These are phyloP conservation scores for Puya raimondii DNA, from an alignment of 176 grass and related monocot genomes.

Conservation along the genomic window DNA sequence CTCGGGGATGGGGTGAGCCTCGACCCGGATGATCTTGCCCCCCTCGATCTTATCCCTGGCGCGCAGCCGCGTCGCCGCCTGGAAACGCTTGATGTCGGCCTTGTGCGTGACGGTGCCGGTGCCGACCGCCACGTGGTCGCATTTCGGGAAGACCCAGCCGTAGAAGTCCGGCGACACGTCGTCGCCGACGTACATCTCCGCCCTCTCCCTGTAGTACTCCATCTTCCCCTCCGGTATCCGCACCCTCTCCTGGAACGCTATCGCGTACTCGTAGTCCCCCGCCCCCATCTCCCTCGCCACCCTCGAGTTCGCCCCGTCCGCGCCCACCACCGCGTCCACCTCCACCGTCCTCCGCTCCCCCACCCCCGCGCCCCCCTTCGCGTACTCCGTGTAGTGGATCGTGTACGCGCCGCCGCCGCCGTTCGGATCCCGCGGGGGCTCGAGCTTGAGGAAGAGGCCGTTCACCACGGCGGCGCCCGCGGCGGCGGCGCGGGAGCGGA, in stretches of 20 bases:
- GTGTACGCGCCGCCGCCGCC: constrained; percentile 45
- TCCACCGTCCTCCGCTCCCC: constrained; percentile 60
- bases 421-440: constrained; percentile 48
- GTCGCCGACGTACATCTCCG: constrained; percentile 98
- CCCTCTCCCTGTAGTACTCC: constrained; percentile 90
- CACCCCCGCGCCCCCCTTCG: constrained; percentile 32
- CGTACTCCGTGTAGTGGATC: constrained; percentile 81
- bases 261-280: constrained; percentile 93
- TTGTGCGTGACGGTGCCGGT: constrained; percentile 97
- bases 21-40: constrained; percentile 86
- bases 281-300: constrained; percentile 95
- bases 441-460: constrained; percentile 80
- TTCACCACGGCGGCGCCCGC: constrained; percentile 76
- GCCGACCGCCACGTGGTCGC: constrained; percentile 93
- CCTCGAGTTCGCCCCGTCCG: constrained; percentile 91
- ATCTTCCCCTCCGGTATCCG: constrained; percentile 85
- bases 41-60: constrained; percentile 97
- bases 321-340: constrained; percentile 88
- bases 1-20: constrained; percentile 94
- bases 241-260: constrained; percentile 97
- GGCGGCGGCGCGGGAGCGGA: constrained; percentile 48
- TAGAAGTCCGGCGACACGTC: constrained; percentile 98
- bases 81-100: constrained; percentile 94
- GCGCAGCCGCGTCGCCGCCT: constrained; percentile 81
- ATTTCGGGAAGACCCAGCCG: constrained; percentile 98